Evolutionary conservation across 2,329 filamentous ascomycete genomes (phyloP), one percentile per base, ranked within the genome.

Genomic region (Ophiocordyceps unilateralis): DNA sequence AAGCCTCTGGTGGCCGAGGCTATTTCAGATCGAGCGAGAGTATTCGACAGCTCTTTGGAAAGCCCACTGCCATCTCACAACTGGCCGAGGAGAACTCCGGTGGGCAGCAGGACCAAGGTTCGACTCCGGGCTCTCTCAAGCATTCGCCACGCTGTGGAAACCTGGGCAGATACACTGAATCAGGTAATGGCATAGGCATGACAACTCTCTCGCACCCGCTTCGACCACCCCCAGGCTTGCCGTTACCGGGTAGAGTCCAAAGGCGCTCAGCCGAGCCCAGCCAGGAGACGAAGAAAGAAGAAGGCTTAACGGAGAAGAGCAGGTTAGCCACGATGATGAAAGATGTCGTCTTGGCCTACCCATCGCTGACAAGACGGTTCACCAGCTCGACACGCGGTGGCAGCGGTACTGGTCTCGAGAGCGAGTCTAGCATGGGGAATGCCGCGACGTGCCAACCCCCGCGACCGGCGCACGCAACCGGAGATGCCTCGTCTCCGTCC

Each of bases 81-180:
- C 15, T 15, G 22, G 8, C 40, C 26, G 48, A 49, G n/a, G 26
- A 41, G 5, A 44, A 48, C n/a, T 40, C 41, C 23, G 42, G 32
- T 39, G 34, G 30, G 43, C 39, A 42, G 12, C 36, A 14, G 41
- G 21, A 22, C 37, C 37, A 12, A 38, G 41, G 5, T 26, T 19
- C 24, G 21, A 44, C 39, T 14, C 40, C 47, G 9, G 46, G 47
- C 3, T 46, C 45, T 21, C 39, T 57, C n/a, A 53, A 45, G 32
- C 52, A 52, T 23, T 54, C 53, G 2, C 51, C 53, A 11, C 44
- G 48, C 9, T 55, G 46, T 41, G 49, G 48, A 19, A 53, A 55
- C 39, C 45, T 57, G 26, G 46, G 45, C 9, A 44, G 38, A 22
- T 46, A 44, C 20, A 23, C 46, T 20, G 22, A 48, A 22, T 14